These are phyloP conservation scores for Trametes pubescens DNA, from an alignment of 1,284 basidiomycete genomes.

Conservation along the genomic window DNA sequence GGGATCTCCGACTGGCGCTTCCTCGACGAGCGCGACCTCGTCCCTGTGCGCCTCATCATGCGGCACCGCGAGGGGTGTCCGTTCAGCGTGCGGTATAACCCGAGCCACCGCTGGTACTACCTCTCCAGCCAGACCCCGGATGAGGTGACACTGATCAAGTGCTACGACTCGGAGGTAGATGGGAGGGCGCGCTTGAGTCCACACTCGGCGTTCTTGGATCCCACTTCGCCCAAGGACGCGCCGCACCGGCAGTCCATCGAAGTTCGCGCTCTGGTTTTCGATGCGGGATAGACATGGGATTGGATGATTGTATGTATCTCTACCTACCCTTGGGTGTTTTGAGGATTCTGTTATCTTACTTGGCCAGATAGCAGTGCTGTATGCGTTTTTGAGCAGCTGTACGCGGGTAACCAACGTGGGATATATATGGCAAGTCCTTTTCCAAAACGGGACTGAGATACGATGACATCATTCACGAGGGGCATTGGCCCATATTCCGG, in stretches of 20 bases:
- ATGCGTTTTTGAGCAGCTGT: no score
- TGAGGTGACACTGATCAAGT: conserved; percentile 58
- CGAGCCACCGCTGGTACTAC: conserved; percentile 55
- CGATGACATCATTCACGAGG: no score
- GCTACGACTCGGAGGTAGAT: conserved; percentile 50
- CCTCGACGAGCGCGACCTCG: conserved; percentile 46
- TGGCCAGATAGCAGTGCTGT: no score
- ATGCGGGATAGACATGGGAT: conserved; percentile 36
- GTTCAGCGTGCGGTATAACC: conserved; percentile 47
- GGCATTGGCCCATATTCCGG: no score
- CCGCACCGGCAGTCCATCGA: conserved; percentile 53
- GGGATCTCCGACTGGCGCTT: conserved; percentile 54
- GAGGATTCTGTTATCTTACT: no score
- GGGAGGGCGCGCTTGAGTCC: conserved; percentile 51
- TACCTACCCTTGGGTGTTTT: no score
- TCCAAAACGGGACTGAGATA: no score
- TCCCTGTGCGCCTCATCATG: conserved; percentile 45
- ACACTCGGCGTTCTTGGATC: conserved; percentile 55
- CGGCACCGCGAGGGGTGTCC: conserved; percentile 44
- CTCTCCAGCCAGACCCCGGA: conserved; percentile 53
- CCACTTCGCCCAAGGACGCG: conserved; percentile 47
- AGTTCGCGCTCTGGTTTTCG: conserved; percentile 49
- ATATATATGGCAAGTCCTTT: no score
- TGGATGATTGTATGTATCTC: no score
- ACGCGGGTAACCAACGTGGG: no score